Base-by-base conservation (phyloP, 139 green algal species). In the Pseudopediastrum boryanum region DNA sequence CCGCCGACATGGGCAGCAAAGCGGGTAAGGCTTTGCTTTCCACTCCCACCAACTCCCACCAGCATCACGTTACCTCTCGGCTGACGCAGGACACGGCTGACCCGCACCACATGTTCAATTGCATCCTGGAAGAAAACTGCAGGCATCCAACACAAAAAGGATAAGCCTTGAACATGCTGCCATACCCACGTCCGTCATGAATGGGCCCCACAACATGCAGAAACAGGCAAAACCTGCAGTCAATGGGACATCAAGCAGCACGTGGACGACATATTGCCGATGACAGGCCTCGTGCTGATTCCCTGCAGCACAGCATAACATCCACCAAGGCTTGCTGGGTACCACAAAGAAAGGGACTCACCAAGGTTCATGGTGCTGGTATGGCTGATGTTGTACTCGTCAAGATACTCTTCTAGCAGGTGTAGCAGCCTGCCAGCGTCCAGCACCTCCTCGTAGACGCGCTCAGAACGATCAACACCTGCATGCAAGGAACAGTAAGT, bases 121-220 rank as follows among this genome's bases (percentile, higher is more conserved):
- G 93, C 93, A 67, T 97, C 87, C 64, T 84, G 78, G 88, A 97
- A 97, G 78, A 97, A 94, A 2, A 96, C 92, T 90, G 79, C 44
- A 36, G 12, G 23, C 0, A 35, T 31, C 25, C 59, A 65, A n/a
- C n/a, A n/a, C n/a, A n/a, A n/a, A n/a, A n/a, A n/a, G n/a, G n/a
- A n/a, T n/a, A n/a, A n/a, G n/a, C n/a, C n/a, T n/a, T n/a, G n/a
- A n/a, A n/a, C n/a, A n/a, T n/a, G n/a, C n/a, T n/a, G n/a, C n/a
- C n/a, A n/a, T n/a, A n/a, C n/a, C n/a, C n/a, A n/a, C n/a, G n/a
- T n/a, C n/a, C n/a, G n/a, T n/a, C n/a, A n/a, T n/a, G n/a, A n/a
- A n/a, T n/a, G n/a, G n/a, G n/a, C n/a, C n/a, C n/a, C n/a, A n/a
- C n/a, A n/a, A n/a, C n/a, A n/a, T n/a, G n/a, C n/a, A n/a, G n/a